Conservation (phyloP, 805 yeast genomes). For the Lachancea dasiensis region DNA sequence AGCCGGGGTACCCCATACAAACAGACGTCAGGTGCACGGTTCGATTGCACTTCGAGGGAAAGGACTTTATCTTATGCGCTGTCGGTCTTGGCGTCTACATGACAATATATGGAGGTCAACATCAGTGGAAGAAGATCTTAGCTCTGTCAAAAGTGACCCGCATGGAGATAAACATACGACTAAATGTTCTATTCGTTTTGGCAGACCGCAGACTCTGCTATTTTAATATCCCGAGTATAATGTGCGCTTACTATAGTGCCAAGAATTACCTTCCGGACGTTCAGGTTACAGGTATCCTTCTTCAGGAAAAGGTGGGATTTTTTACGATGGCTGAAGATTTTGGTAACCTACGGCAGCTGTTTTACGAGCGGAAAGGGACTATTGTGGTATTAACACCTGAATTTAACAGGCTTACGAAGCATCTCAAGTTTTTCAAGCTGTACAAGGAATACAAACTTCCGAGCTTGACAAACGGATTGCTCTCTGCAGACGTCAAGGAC, state of each 20-base stretch:
- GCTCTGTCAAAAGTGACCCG: constrained; percentile 48
- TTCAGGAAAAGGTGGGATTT: constrained; percentile 49
- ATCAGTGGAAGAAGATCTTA: constrained; percentile 55
- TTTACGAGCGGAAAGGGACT: constrained; percentile 49
- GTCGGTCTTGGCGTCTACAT: constrained; percentile 58
- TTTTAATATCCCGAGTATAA: constrained; percentile 55
- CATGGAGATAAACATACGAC: constrained; percentile 42
- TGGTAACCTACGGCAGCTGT: constrained; percentile 48
- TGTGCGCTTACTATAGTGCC: constrained; percentile 49
- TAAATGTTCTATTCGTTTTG: constrained; percentile 52
- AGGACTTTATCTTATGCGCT: constrained; percentile 50
- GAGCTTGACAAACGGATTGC: constrained; percentile 47
- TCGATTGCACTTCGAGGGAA: constrained; percentile 41
- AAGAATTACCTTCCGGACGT: constrained; percentile 30
- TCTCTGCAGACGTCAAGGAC: constrained; percentile 52
- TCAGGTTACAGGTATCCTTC: constrained; percentile 42
- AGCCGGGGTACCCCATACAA: neutral
- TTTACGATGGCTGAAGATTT: constrained; percentile 68
- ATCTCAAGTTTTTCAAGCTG: constrained; percentile 30
- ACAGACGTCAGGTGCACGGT: constrained; percentile 39
- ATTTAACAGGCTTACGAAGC: constrained; percentile 29
- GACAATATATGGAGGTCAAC: constrained; percentile 23
- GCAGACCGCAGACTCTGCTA: constrained; percentile 55
- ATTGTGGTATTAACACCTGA: constrained; percentile 37
- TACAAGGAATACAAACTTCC: constrained; percentile 56